Evolutionary conservation across 306 rosid genomes (phyloP).

Genomic region (Chamaecrista fasciculata): DNA sequence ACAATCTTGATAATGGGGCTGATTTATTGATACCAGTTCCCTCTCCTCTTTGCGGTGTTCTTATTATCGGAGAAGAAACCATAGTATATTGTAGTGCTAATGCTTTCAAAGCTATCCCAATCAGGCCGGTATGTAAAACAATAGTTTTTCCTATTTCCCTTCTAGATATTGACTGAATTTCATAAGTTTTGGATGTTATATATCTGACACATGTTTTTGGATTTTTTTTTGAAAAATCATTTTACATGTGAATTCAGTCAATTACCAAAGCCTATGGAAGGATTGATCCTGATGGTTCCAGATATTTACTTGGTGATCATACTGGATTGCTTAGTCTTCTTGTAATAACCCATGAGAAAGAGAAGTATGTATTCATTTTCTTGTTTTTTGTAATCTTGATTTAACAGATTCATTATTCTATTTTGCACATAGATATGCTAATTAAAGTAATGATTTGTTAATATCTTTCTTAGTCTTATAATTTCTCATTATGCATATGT

Average conservation of each 20-base stretch:
- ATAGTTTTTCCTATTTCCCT: constrained; percentile 10
- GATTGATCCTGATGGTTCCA: constrained; percentile 96
- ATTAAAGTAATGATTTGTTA: neutral
- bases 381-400: constrained; percentile 4
- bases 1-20: constrained; percentile 97
- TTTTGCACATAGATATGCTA: neutral
- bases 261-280: constrained; percentile 92
- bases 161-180: constrained; percentile 11
- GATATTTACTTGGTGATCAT: constrained; percentile 96
- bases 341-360: constrained; percentile 94
- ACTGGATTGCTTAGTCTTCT: constrained; percentile 89
- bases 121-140: constrained; percentile 66
- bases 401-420: neutral
- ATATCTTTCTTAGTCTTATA: constrained; percentile 10
- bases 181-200: neutral
- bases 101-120: constrained; percentile 93
- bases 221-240: constrained; percentile 31
- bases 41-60: constrained; percentile 93
- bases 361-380: constrained; percentile 52
- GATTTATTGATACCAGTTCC: constrained; percentile 94
- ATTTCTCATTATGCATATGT: constrained; percentile 25
- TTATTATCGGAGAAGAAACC: constrained; percentile 96
- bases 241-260: constrained; percentile 45
- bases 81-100: constrained; percentile 95
- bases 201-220: neutral